Evolutionary conservation across 2,329 filamentous ascomycete species (phyloP).

Genomic region (Neopestalotiopsis clavispora): DNA sequence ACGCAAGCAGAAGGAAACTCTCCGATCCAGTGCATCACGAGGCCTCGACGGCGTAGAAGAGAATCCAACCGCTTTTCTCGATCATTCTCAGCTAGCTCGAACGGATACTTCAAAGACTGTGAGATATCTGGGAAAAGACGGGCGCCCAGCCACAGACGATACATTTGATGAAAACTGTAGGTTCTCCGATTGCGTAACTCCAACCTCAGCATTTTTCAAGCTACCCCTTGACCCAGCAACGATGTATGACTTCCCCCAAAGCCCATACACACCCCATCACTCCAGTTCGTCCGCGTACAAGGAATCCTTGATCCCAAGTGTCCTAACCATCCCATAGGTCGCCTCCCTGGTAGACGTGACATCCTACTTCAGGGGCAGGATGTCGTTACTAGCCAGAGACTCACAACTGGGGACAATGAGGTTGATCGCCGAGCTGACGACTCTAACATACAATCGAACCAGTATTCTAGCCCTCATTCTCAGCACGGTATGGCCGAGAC

Average conservation of each 20-base stretch:
- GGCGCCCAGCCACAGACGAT: too few species aligned
- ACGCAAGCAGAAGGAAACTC: conserved; percentile 16
- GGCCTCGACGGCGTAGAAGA: not conserved
- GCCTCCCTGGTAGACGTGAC: conserved; percentile 18
- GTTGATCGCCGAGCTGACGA: not conserved
- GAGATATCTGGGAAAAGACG: not conserved
- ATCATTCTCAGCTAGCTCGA: not conserved
- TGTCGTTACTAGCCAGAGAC: conserved; percentile 30
- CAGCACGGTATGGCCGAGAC: not conserved
- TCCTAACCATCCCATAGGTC: conserved; percentile 13
- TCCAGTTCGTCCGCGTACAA: too few species aligned
- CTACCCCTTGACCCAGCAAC: too few species aligned
- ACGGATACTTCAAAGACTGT: conserved; percentile 4
- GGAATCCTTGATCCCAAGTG: too few species aligned
- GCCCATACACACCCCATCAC: too few species aligned
- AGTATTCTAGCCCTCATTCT: not conserved
- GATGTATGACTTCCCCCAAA: too few species aligned
- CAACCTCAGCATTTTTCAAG: not conserved
- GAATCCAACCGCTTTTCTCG: conserved; percentile 11
- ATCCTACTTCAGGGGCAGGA: conserved; percentile 32
- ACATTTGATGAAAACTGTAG: not conserved
- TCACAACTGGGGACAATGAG: conserved; percentile 26
- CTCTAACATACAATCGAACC: not conserved
- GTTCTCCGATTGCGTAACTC: not conserved
- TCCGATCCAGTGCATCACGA: not conserved